Conservation (phyloP, 1,139 yeast species). For the Kurtzmaniella natalensis region DNA sequence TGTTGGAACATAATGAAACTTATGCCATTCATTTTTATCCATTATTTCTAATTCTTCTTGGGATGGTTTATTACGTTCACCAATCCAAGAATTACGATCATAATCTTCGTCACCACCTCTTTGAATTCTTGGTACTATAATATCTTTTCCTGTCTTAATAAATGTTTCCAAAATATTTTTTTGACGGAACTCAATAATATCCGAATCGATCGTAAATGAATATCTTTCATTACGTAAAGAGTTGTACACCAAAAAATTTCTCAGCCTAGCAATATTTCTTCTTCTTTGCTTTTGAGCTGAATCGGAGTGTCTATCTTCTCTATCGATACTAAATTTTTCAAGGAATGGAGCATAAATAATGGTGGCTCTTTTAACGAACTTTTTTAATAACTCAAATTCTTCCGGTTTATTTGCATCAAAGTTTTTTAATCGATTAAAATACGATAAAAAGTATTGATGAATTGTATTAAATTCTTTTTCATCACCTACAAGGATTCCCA, state of each 20-base stretch:
- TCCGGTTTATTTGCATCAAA: conserved; percentile 1
- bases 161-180: conserved; percentile 26
- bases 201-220: conserved; percentile 44
- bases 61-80: conserved; percentile 34
- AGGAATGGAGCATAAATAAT: conserved; percentile 30
- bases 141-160: conserved; percentile 30
- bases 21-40: conserved; percentile 29
- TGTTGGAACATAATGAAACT: conserved; percentile 35
- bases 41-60: conserved; percentile 26
- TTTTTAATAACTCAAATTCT: conserved; percentile 3
- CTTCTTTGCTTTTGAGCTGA: conserved; percentile 28
- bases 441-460: conserved; percentile 13
- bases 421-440: conserved; percentile 9
- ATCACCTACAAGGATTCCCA: conserved; percentile 27
- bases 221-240: conserved; percentile 25
- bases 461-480: conserved; percentile 21
- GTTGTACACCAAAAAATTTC: conserved; percentile 31
- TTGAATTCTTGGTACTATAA: conserved; percentile 38
- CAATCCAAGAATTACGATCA: conserved; percentile 48
- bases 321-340: conserved; percentile 19
- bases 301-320: conserved; percentile 28
- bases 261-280: conserved; percentile 29
- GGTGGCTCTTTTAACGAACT: conserved; percentile 18
- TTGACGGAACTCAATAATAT: conserved; percentile 27
- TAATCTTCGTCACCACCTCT: conserved; percentile 27